Evolutionary conservation across 2,329 filamentous ascomycete species (phyloP), one percentile per base, ranked within the genome.

Genomic region (Nothopassalora personata): DNA sequence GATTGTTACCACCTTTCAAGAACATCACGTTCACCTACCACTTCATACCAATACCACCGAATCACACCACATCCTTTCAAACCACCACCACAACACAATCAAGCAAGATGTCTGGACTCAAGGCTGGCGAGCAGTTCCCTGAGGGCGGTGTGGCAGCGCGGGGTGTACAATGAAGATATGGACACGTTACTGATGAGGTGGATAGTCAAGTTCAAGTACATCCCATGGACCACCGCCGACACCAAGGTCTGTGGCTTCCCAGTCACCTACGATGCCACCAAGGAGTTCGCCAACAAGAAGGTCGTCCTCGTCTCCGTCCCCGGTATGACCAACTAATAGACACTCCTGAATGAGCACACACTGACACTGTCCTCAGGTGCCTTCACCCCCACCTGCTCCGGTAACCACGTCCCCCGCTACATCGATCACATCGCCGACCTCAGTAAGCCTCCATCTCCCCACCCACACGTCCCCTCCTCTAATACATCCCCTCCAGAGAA

Each of bases 191-290:
- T 61, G 52, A 61, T 23, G 18, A 53, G 13, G 23, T 23, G 23
- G 19, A 23, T 53, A 65, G 63, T 65, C 56, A 62, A 65, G 63
- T 65, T 65, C 59, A 65, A 65, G 59, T 65, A 65, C 60, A 60
- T 65, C 50, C 60, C 63, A 45, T 65, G 63, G 60, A 63, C 57
- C 48, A 58, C 55, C 36, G 57, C 63, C 45, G 63, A 65, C 52
- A 54, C 59, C 39, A 65, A 65, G 53, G 63, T 63, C 56, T 64
- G 63, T 39, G 63, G 63, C 27, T 54, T 64, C 45, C 63, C 63
- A 1, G 43, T 63, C 51, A 53, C 53, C 54, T 63, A 60, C 60
- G 57, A 61, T 49, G 53, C 63, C 54, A 49, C 47, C 58, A 64
- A 64, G 49, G 63, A 64, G 54, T 64, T 64, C 53, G 28, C 49